Evolutionary conservation across 306 rosid genomes (phyloP), one percentile per base, ranked within the genome.

Genomic region (Delonix regia): DNA sequence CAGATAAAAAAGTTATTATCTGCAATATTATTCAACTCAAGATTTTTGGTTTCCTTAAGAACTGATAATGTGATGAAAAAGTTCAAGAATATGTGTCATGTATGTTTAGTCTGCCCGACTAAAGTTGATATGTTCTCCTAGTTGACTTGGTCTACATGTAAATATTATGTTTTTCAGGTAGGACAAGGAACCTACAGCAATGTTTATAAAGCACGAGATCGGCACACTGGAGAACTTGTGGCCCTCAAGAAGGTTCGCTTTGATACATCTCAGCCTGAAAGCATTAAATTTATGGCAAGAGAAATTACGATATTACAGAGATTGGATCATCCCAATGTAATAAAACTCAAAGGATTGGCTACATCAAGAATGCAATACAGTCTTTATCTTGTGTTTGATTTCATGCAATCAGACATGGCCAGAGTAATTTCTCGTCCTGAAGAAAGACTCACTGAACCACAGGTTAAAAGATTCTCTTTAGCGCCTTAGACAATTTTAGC

Each of bases 131-230:
- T 66, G 38, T 13, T 62, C 45, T n/a, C 51, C 22, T 28, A 24
- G 24, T 41, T 77, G 75, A 76, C 42, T 62, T 62, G 48, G 57
- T 28, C 9, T 28, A 33, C 30, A 25, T 56, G 49, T 78, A 59
- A 73, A 47, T 7, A 49, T 81, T 71, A 60, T 51, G 18, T 79
- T 77, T 80, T 86, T 70, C 70, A 94, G 99, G 94, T 92, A 77
- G 99, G 97, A n/a, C 91, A 94, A 78, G 99, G 99, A 88, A 94
- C 97, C 73, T 92, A 94, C 75, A 94, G 97, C 92, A 94, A 94
- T 84, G 97, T 92, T 60, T 92, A 92, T 67, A 92, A 92, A 90
- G 97, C 99, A 76, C 85, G 90, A 69, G 99, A 94, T 59, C 84
- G 92, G 78, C 85, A 88, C 64, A 89, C 92, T 0, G 84, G 91